These are phyloP conservation scores for Waltergamsia citrina DNA, from an alignment of 2,329 filamentous ascomycete species.

Conservation along the genomic window DNA sequence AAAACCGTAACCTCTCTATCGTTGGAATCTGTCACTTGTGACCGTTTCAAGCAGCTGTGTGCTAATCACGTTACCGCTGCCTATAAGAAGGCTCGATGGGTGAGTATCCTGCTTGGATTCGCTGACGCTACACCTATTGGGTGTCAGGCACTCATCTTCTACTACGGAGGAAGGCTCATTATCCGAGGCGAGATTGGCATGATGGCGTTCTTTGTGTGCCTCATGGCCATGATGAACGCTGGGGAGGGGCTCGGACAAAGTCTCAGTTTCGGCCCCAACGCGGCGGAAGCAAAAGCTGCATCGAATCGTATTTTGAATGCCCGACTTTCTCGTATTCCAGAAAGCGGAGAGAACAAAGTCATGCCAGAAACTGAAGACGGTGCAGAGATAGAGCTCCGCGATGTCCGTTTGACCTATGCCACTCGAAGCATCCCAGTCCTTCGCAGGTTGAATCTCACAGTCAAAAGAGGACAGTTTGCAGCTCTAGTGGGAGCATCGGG, in stretches of 20 bases:
- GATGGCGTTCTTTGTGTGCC: constrained; percentile 44
- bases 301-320: constrained; percentile 50
- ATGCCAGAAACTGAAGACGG: constrained; percentile 34
- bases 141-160: constrained; percentile 55
- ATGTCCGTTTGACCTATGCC: constrained; percentile 52
- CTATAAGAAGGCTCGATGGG: constrained; percentile 50
- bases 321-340: constrained; percentile 29
- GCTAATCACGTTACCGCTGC: constrained; percentile 47
- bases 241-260: constrained; percentile 58
- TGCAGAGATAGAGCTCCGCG: constrained; percentile 44
- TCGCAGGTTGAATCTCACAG: constrained; percentile 50
- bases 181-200: constrained; percentile 35
- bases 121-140: constrained; percentile 58
- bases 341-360: constrained; percentile 32
- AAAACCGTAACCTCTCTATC: constrained; percentile 63
- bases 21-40: constrained; percentile 55
- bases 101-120: constrained; percentile 57
- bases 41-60: constrained; percentile 52
- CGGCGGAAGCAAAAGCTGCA: constrained; percentile 47
- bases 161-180: constrained; percentile 55
- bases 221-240: constrained; percentile 58
- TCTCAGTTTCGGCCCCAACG: constrained; percentile 58
- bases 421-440: constrained; percentile 48
- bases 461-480: constrained; percentile 60
- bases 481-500: constrained; percentile 63